Evolutionary conservation across 306 rosid genomes (phyloP).

Genomic region (Fragaria nilgerrensis): DNA sequence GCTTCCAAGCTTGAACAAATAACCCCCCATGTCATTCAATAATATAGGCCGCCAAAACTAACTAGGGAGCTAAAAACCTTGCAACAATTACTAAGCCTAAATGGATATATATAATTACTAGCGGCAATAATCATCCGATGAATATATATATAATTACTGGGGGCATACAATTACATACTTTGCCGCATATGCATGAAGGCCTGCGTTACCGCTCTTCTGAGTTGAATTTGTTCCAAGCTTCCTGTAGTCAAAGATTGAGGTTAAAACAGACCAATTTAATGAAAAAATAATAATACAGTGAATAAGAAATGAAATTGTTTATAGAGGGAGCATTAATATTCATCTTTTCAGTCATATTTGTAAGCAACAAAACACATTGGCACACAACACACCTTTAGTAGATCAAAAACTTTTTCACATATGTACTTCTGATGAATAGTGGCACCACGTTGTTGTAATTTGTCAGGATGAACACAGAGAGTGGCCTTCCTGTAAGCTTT

Average conservation of each 20-base stretch:
- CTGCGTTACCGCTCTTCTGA: slow-evolving; percentile 74
- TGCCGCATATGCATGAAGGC: slow-evolving; percentile 12
- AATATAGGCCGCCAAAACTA: slow-evolving; percentile 19
- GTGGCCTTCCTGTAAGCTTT: slow-evolving; percentile 97
- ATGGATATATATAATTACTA: not conserved
- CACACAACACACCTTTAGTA: slow-evolving; percentile 63
- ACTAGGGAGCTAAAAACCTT: slow-evolving; percentile 16
- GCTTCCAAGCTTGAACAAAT: not conserved
- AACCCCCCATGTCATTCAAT: slow-evolving; percentile 14
- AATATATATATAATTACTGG: slow-evolving; percentile 21
- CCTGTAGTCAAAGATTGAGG: slow-evolving; percentile 41
- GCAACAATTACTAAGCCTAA: slow-evolving; percentile 26
- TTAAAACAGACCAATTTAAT: slow-evolving; percentile 9
- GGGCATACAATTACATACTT: slow-evolving; percentile 25
- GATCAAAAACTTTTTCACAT: slow-evolving; percentile 95
- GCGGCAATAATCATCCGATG: slow-evolving; percentile 11
- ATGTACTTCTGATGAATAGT: slow-evolving; percentile 82
- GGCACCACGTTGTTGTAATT: slow-evolving; percentile 91
- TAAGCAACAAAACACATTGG: slow-evolving; percentile 5
- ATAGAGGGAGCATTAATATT: not conserved
- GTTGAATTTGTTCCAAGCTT: slow-evolving; percentile 97
- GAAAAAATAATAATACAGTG: not conserved
- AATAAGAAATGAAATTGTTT: not conserved
- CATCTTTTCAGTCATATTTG: not conserved
- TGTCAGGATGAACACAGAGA: slow-evolving; percentile 94